Conservation (phyloP, 176 grass and related monocot genomes). For the Aegilops umbellulata region DNA sequence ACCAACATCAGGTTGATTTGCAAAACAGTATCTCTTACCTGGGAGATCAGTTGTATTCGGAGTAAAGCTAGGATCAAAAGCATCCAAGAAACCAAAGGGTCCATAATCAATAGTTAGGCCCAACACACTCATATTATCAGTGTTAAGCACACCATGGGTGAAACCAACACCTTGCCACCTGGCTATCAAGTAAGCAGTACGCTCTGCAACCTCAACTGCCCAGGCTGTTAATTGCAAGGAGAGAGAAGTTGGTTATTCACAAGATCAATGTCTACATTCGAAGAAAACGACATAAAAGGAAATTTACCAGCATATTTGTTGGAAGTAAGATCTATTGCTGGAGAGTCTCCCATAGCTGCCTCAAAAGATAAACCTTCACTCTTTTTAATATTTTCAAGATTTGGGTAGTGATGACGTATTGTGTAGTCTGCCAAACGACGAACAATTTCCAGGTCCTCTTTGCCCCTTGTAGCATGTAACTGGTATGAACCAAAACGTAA, state of each 20-base stretch:
- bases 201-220: constrained; percentile 96
- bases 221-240: constrained; percentile 56
- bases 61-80: constrained; percentile 89
- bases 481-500: constrained; percentile 95
- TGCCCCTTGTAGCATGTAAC: constrained; percentile 68
- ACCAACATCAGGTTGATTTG: constrained; percentile 96
- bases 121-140: constrained; percentile 97
- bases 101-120: constrained; percentile 96
- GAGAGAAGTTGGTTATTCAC: neutral
- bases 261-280: neutral
- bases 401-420: constrained; percentile 73
- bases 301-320: constrained; percentile 95
- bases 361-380: constrained; percentile 91
- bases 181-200: constrained; percentile 84
- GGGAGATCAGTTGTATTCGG: constrained; percentile 97
- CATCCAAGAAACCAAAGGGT: constrained; percentile 96
- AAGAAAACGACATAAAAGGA: neutral
- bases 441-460: constrained; percentile 80
- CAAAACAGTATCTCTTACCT: constrained; percentile 91
- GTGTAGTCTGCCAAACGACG: constrained; percentile 69
- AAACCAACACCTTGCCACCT: constrained; percentile 99
- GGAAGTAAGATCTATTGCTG: constrained; percentile 90
- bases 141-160: constrained; percentile 98
- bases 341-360: constrained; percentile 54
- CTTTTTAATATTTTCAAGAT: constrained; percentile 88